phyloP scores from a whole-genome alignment of 2,329 filamentous ascomycete species.

The Beauveria sp. region DNA sequence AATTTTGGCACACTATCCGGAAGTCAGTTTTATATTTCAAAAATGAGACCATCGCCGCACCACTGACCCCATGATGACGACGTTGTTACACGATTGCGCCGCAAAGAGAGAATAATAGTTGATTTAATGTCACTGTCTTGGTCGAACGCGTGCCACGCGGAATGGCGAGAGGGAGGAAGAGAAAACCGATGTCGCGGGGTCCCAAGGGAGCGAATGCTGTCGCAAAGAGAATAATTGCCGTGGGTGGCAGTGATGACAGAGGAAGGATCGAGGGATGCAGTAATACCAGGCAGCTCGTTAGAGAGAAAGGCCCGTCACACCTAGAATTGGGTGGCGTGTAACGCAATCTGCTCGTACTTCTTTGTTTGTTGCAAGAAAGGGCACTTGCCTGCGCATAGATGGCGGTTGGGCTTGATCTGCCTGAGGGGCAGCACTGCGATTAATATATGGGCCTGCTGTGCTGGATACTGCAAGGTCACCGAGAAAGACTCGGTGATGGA shows the following conservation, averaged over 20 bases:
- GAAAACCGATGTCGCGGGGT: neutral
- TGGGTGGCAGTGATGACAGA: neutral
- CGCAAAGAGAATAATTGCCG: neutral
- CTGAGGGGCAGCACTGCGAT: conserved; percentile 6
- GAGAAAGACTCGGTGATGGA: too few relatives aligned
- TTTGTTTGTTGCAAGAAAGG: neutral
- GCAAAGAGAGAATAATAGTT: neutral
- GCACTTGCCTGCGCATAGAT: too few relatives aligned
- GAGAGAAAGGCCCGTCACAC: neutral
- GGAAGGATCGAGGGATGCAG: neutral
- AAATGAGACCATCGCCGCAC: neutral
- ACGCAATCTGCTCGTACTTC: neutral
- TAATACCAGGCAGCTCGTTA: neutral
- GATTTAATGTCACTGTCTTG: neutral
- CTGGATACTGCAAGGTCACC: too few relatives aligned
- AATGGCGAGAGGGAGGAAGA: neutral
- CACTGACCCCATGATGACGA: conserved; percentile 10
- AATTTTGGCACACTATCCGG: conserved; percentile 66
- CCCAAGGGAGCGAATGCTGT: neutral
- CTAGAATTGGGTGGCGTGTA: neutral
- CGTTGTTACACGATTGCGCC: neutral
- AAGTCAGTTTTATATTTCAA: neutral
- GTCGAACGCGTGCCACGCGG: neutral
- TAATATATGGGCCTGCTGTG: too few relatives aligned
- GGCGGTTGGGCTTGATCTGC: neutral